Conservation (phyloP, 2,329 filamentous ascomycete species). For the Sporothrix variecibatus region DNA sequence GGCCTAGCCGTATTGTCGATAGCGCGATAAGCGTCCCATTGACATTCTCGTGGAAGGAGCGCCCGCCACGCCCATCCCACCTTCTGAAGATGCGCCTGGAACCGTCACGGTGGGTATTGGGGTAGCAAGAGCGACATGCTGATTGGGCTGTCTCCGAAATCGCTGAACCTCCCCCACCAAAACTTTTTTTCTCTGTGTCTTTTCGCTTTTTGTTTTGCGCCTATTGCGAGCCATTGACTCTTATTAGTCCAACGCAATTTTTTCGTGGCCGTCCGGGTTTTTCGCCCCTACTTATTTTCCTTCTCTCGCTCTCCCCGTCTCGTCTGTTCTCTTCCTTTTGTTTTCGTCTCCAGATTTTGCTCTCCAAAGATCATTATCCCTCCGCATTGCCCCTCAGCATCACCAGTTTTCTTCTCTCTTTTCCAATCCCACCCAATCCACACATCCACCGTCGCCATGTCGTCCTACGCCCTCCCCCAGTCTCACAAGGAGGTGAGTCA, state of each 20-base stretch:
- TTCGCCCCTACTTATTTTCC: constrained; percentile 36
- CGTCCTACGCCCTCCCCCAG: constrained; percentile 35
- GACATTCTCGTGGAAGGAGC: not conserved
- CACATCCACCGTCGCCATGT: constrained; percentile 29
- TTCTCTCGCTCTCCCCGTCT: constrained; percentile 31
- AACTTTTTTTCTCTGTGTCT: constrained; percentile 12
- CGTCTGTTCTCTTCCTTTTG: not conserved
- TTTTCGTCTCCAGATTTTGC: constrained; percentile 4
- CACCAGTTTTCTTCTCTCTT: not conserved
- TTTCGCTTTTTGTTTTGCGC: not conserved
- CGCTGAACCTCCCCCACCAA: constrained; percentile 23
- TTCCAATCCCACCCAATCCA: not conserved
- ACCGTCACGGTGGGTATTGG: constrained; percentile 14
- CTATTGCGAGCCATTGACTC: not conserved
- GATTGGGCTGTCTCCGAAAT: constrained; percentile 24
- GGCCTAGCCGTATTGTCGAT: not conserved
- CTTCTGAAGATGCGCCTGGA: not conserved
- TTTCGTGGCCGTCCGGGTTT: constrained; percentile 9
- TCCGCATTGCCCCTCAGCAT: not conserved
- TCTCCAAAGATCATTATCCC: constrained; percentile 11
- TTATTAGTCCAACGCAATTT: constrained; percentile 25
- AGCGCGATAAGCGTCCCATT: not conserved
- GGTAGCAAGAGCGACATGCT: not conserved
- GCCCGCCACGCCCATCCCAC: constrained; percentile 5
- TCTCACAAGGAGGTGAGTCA: constrained; percentile 31